Base-by-base conservation (phyloP, 164 flowering plant genomes). In the Magnolia kwangsiensis region DNA sequence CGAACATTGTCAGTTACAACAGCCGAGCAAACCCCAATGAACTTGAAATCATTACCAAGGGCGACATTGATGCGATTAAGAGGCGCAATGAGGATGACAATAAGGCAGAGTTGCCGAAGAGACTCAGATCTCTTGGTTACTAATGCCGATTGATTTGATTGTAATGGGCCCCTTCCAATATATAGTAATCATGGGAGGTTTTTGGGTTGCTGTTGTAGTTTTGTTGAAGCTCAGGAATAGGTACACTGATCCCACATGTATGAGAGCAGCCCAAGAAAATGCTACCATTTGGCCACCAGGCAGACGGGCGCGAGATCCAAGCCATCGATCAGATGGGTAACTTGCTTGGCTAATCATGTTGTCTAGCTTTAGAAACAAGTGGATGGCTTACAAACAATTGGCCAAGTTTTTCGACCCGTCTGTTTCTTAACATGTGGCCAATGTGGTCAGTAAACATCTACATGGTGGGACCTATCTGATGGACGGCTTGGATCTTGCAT, bases 1-100 rank as follows among this genome's bases (percentile, higher is more conserved):
- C 96, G 75, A 91, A 87, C 78, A 63, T 91, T 51, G 72, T 82
- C 7, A 23, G 79, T 49, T 77, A 86, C 67, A 68, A 50, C 51
- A 79, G 72, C 50, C 19, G 71, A 19, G 69, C 18, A 68, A 51
- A 55, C 21, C 58, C 83, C n/a, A 80, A 71, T 72, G 76, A 77
- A 27, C 77, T 75, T 51, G 83, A 76, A 21, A 27, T 76, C 16
- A 68, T 84, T 59, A 58, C 77, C 7, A 59, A 80, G 14, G 78
- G 84, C 23, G 84, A 85, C 50, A 86, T 85, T 18, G 69, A 76
- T 49, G 74, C 78, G 66, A 64, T 77, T 61, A 91, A 90, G 82
- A 79, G 83, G 78, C 81, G 24, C 59, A 80, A 75, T 4, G 85
- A 77, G 73, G 80, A 71, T 13, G 19, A 50, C 16, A 80, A 83